These are phyloP conservation scores for Pythium dissotocum DNA, from an alignment of 352 stramenopile genomes.

Conservation along the genomic window DNA sequence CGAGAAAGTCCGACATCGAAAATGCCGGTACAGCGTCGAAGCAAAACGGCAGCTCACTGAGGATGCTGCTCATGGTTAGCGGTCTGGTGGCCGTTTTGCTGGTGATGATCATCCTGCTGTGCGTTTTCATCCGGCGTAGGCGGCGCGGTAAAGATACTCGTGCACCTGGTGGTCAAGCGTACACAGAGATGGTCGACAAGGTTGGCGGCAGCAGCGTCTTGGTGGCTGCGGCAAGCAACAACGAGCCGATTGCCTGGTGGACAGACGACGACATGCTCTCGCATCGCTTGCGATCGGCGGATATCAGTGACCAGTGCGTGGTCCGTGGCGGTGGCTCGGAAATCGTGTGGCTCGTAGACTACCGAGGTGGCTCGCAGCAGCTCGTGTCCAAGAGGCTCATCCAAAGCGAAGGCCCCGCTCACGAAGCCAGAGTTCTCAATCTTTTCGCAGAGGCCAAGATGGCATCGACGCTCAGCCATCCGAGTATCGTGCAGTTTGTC, in stretches of 20 bases:
- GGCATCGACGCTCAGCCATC: background rate
- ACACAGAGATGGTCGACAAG: background rate
- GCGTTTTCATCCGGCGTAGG: background rate
- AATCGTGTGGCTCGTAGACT: background rate
- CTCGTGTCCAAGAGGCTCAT: constrained; percentile 2
- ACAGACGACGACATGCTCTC: background rate
- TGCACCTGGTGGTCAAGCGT: background rate
- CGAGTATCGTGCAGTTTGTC: background rate
- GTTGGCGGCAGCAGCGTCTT: background rate
- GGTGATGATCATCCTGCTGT: background rate
- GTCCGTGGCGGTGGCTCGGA: background rate
- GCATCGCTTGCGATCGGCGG: background rate
- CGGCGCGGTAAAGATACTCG: background rate
- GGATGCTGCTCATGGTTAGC: background rate
- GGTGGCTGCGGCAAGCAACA: no score
- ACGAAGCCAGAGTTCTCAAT: background rate
- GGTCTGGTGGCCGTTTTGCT: background rate
- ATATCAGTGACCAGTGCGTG: background rate
- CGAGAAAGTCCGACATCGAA: background rate
- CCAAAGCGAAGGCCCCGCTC: background rate
- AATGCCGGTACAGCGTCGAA: background rate
- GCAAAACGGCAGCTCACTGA: background rate
- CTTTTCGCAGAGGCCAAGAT: background rate
- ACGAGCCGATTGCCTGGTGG: background rate
- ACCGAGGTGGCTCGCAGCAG: background rate